Conservation (phyloP, 192 early-diverging fungal genomes). For the Gryganskiella cystojenkinii region DNA sequence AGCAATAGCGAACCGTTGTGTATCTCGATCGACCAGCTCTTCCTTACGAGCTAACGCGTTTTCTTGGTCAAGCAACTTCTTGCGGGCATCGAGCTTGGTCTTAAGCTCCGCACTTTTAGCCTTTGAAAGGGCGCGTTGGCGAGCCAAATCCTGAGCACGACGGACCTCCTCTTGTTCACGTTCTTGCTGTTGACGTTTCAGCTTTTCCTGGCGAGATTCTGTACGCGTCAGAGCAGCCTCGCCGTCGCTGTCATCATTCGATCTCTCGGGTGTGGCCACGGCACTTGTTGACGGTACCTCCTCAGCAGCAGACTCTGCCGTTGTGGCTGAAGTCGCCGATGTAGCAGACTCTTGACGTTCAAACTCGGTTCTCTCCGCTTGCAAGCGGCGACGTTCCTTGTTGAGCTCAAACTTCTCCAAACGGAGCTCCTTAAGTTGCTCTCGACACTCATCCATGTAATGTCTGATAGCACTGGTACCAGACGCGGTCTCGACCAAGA, state of each 20-base stretch:
- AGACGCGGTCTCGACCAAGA: constrained; percentile 66
- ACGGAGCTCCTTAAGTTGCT: constrained; percentile 74
- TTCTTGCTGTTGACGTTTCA: constrained; percentile 58
- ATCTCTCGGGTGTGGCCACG: constrained; percentile 34
- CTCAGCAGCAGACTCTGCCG: constrained; percentile 17
- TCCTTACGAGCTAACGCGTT: constrained; percentile 56
- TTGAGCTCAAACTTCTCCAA: constrained; percentile 81
- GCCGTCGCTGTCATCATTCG: constrained; percentile 19
- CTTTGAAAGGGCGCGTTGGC: constrained; percentile 54
- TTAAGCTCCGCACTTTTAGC: constrained; percentile 56
- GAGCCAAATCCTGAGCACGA: constrained; percentile 52
- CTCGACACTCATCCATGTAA: constrained; percentile 80
- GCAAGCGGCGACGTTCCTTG: constrained; percentile 71
- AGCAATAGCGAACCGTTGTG: constrained; percentile 69
- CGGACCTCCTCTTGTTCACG: constrained; percentile 59
- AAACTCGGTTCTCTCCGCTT: constrained; percentile 57
- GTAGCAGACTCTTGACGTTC: constrained; percentile 44
- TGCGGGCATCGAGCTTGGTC: constrained; percentile 47
- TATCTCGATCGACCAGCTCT: constrained; percentile 78
- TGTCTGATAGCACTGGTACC: constrained; percentile 68
- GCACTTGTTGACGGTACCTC: constrained; percentile 4
- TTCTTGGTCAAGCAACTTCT: constrained; percentile 68
- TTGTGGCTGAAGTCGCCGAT: constrained; percentile 3
- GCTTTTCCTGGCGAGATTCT: constrained; percentile 58
- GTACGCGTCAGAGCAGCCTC: constrained; percentile 28